Conservation (phyloP, 2,329 filamentous ascomycete species). For the Zarea fungicola region DNA sequence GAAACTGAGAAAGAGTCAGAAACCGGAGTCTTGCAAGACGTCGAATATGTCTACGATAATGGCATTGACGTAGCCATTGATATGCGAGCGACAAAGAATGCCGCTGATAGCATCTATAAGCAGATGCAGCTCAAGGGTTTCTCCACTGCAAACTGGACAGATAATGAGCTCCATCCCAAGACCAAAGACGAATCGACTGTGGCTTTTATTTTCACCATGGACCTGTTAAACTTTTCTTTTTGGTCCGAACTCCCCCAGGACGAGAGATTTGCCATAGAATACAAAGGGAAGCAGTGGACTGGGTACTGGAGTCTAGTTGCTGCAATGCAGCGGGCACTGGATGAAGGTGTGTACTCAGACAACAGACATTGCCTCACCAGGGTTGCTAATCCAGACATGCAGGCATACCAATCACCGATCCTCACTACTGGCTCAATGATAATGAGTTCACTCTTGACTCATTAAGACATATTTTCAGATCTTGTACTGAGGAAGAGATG, state of each 20-base stretch:
- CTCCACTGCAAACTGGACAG: slow-evolving; percentile 79
- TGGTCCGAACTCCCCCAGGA: slow-evolving; percentile 72
- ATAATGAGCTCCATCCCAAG: slow-evolving; percentile 86
- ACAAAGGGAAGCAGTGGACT: slow-evolving; percentile 76
- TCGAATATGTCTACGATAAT: slow-evolving; percentile 86
- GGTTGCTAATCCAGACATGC: slow-evolving; percentile 16
- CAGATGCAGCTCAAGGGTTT: slow-evolving; percentile 82
- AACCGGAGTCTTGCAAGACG: slow-evolving; percentile 75
- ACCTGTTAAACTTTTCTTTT: slow-evolving; percentile 93
- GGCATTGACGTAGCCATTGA: slow-evolving; percentile 88
- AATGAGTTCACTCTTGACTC: slow-evolving; percentile 70
- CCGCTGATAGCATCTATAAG: slow-evolving; percentile 71
- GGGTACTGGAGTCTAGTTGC: slow-evolving; percentile 96
- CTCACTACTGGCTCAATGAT: slow-evolving; percentile 78
- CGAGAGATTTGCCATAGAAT: slow-evolving; percentile 77
- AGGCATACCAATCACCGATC: slow-evolving; percentile 85
- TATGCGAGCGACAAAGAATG: slow-evolving; percentile 73
- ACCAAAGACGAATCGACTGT: slow-evolving; percentile 72
- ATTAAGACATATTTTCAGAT: slow-evolving; percentile 75
- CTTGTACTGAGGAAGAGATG: slow-evolving; percentile 79
- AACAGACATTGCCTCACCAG: not conserved
- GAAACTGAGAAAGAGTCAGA: slow-evolving; percentile 57
- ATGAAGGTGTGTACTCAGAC: slow-evolving; percentile 59
- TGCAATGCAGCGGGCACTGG: slow-evolving; percentile 75
- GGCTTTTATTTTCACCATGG: slow-evolving; percentile 96